Evolutionary conservation across 257 asterid species (phyloP), one percentile per base, ranked within the genome.

Genomic region (Verbascum thapsus): DNA sequence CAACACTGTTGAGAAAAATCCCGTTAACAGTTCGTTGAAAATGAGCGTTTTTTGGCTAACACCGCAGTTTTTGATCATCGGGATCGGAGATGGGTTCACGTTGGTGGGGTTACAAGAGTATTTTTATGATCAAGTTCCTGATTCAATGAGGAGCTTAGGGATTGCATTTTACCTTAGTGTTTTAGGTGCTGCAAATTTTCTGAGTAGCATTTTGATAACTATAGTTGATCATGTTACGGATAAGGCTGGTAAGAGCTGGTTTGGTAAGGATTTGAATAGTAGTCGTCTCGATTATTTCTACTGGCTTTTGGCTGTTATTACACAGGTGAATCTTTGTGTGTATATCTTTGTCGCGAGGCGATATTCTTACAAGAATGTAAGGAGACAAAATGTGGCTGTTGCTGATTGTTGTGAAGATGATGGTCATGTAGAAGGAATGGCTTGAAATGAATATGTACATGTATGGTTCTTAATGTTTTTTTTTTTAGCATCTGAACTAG

Each of bases 41-140:
- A 87, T 89, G 95, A 94, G 90, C n/a, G 90, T 90, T 12, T 85
- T 87, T 37, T 94, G 99, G 99, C 72, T 94, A 23, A 87, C 84
- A 0, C 99, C 99, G 0, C 97, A 94, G 42, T 94, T 87, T 61
- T 19, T 90, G 2, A 80, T 84, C 10, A 73, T 90, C 12, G 96
- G 95, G 1, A 57, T 83, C 0, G 96, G 78, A 0, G 96, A 94
- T 23, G 95, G 86, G 1, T 94, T 90, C 50, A 61, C 92, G 0
- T 68, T 94, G 0, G 99, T 94, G 15, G 99, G 99, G 0, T 40
- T 94, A 62, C 99, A 94, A 53, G 95, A 85, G 75, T 88, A 75
- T 57, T 90, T 85, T 54, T 91, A 91, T 42, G 96, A 85, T 22
- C 96, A 88, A 50, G 95, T 88, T 4, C 96, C 98, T 0, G 96